Conservation (phyloP, 805 yeast genomes). For the Nematodospora valgi region DNA sequence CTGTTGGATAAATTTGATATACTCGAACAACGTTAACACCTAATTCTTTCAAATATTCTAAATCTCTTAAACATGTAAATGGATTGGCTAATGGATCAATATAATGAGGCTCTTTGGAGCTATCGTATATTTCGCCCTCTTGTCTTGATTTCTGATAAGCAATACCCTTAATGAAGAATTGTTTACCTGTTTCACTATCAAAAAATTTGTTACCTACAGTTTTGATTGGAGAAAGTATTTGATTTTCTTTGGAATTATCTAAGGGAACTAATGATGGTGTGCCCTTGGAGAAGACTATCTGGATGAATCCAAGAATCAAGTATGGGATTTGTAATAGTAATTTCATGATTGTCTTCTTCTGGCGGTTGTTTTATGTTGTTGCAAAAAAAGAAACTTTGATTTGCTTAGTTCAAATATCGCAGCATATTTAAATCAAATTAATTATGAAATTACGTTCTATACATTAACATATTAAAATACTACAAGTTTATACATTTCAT, state of each 20-base stretch:
- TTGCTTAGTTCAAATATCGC: too few relatives aligned
- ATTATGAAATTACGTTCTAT: too few relatives aligned
- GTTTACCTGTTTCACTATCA: constrained; percentile 66
- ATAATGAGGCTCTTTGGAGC: constrained; percentile 23
- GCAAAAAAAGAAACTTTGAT: too few relatives aligned
- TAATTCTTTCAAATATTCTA: constrained; percentile 67
- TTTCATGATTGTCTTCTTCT: not conserved
- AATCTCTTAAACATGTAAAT: constrained; percentile 71
- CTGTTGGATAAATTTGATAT: constrained; percentile 73
- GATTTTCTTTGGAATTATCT: not conserved
- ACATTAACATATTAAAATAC: not conserved
- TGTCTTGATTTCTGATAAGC: constrained; percentile 78
- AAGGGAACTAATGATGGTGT: not conserved
- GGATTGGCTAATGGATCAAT: constrained; percentile 79
- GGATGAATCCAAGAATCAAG: too few relatives aligned
- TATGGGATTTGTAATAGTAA: not conserved
- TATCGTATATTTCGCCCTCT: constrained; percentile 26
- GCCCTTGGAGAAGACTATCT: too few relatives aligned
- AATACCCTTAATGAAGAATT: constrained; percentile 83
- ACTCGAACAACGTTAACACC: constrained; percentile 80
- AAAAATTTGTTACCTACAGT: constrained; percentile 75
- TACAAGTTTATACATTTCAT: too few relatives aligned
- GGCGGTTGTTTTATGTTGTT: constrained; percentile 3
- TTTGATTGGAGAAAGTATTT: constrained; percentile 39
- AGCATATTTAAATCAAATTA: too few relatives aligned